Evolutionary conservation across 768 basidiomycete genomes (phyloP), one percentile per base, ranked within the genome.

Genomic region (Leucosporidium creatinivorum): DNA sequence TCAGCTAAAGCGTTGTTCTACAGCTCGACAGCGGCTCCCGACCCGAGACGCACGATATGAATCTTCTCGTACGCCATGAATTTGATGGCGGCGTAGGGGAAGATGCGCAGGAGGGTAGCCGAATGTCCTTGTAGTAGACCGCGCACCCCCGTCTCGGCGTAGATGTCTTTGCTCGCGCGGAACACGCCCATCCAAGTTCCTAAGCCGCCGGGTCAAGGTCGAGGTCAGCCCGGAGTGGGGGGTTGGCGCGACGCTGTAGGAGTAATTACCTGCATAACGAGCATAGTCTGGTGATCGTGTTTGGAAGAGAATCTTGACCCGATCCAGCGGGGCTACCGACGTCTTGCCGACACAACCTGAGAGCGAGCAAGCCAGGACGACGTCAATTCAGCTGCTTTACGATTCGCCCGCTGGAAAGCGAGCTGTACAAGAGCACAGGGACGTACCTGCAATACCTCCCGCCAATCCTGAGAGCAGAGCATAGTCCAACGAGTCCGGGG

Each of bases 251-350:
- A 30, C 31, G 28, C 18, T 21, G 23, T n/a, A 7, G 33, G 33
- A 23, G 17, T 61, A 57, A 85, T 66, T 66, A 91, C 93, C 93
- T 66, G 93, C 85, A 80, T 93, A 98, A 78, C 92, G 90, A 77
- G 85, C 84, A 77, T 89, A 99, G 66, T 98, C 94, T 12, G 89
- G 89, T 78, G 94, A 96, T 10, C 91, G 91, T 0, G 96, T 91
- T 78, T 99, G 94, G 77, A 98, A 96, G 58, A 99, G 86, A 74
- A 99, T 99, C 81, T 99, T 99, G 73, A 99, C 93, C 77, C 96
- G 83, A 78, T 99, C 96, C 58, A 99, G 83, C 5, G 96, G 96
- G 25, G 96, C 96, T n/a, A 76, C 75, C 2, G 73, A 73, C 15
- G 75, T 76, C 67, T 76, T 76, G 39, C 72, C 75, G 30, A 74